A percentile compares a stretch with the other conserved stretches of the same genome.
phyloP scores from a whole-genome alignment of 176 grass and related monocot genomes.

The Hordeum marinum region DNA sequence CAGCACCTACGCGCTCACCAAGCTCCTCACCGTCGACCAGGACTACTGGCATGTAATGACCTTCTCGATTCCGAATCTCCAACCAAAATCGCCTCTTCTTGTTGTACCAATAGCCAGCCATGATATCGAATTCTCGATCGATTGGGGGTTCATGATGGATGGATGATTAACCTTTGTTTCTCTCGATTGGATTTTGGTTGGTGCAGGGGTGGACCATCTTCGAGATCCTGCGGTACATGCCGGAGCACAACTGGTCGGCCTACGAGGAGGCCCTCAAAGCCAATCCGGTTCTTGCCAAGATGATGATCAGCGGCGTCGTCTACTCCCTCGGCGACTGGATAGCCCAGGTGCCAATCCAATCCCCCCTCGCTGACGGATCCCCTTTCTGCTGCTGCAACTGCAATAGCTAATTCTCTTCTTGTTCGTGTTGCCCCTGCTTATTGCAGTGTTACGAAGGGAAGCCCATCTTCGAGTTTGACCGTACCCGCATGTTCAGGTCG shows the following conservation, averaged over 20 bases:
- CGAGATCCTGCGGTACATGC: slow-evolving; percentile 90
- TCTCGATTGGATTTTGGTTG: neutral
- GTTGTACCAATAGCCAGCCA: neutral
- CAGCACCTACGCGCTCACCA: slow-evolving; percentile 88
- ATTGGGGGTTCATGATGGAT: neutral
- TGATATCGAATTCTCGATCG: neutral
- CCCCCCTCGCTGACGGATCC: neutral
- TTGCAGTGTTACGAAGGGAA: slow-evolving; percentile 90
- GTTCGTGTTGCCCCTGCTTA: neutral
- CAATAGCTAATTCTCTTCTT: neutral
- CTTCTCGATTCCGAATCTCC: neutral
- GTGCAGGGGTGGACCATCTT: slow-evolving; percentile 87
- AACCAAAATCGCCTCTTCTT: neutral
- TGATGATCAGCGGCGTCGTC: slow-evolving; percentile 97
- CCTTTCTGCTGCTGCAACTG: neutral
- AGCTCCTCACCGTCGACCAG: slow-evolving; percentile 88
- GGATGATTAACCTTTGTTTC: too few relatives aligned
- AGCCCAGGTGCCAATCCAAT: slow-evolving; percentile 51
- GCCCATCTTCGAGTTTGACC: slow-evolving; percentile 84
- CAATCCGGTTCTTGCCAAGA: slow-evolving; percentile 94
- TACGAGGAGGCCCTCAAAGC: slow-evolving; percentile 91
- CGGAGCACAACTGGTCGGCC: slow-evolving; percentile 92
- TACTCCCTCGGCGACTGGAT: slow-evolving; percentile 98
- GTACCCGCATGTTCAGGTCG: slow-evolving; percentile 81
- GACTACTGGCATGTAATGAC: slow-evolving; percentile 86